phyloP scores from a whole-genome alignment of 2,329 filamentous ascomycete genomes.

The Sporothrix pseudoabietina region DNA sequence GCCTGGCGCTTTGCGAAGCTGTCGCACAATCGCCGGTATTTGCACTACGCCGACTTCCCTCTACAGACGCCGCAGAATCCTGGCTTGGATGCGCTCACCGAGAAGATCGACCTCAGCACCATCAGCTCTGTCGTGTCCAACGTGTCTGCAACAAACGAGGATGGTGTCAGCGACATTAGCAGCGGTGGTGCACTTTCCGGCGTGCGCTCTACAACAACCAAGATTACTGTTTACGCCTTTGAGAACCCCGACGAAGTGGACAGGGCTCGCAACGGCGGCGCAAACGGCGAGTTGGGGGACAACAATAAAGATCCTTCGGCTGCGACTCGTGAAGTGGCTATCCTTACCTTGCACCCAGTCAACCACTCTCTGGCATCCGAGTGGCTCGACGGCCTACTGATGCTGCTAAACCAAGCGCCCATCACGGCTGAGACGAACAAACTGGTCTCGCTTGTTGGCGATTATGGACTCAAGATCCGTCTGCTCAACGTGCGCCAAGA shows the following conservation, averaged over 20 bases:
- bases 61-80: slow-evolving; percentile 66
- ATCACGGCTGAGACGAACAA: slow-evolving; percentile 97
- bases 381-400: slow-evolving; percentile 93
- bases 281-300: slow-evolving; percentile 30
- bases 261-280: slow-evolving; percentile 39
- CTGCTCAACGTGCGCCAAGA: slow-evolving; percentile 90
- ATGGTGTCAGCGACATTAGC: slow-evolving; percentile 50
- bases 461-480: slow-evolving; percentile 90
- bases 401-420: slow-evolving; percentile 91
- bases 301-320: slow-evolving; percentile 39
- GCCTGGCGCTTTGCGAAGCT: slow-evolving; percentile 83
- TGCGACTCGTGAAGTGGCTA: slow-evolving; percentile 60
- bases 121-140: slow-evolving; percentile 95
- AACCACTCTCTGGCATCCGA: slow-evolving; percentile 85
- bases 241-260: slow-evolving; percentile 47
- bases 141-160: slow-evolving; percentile 67
- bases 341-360: slow-evolving; percentile 80
- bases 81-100: slow-evolving; percentile 68
- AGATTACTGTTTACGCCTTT: slow-evolving; percentile 88
- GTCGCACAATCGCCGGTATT: slow-evolving; percentile 84
- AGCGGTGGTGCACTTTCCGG: slow-evolving; percentile 39
- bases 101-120: slow-evolving; percentile 83
- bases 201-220: slow-evolving; percentile 63
- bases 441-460: slow-evolving; percentile 78
- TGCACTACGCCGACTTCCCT: slow-evolving; percentile 88